Evolutionary conservation across 371 early-diverging fungal genomes (phyloP).

Genomic region (Blyttiomyces sp.): DNA sequence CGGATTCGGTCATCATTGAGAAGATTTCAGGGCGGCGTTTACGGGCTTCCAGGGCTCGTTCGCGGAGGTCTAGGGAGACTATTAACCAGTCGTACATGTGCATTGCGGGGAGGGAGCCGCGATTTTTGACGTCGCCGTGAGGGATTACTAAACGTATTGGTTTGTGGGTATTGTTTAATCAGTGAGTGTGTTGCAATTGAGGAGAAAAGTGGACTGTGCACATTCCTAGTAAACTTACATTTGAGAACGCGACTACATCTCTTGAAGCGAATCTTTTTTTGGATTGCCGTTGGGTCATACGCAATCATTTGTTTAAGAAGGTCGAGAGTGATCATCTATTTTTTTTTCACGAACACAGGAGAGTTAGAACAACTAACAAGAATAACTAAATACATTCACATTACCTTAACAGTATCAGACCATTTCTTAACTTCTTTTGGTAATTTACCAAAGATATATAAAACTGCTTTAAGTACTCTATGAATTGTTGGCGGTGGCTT

Average conservation of each 20-base stretch:
- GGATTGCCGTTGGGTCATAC: conserved; percentile 52
- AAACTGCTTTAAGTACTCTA: conserved; percentile 46
- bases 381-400: neutral
- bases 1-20: neutral
- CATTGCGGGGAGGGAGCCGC: conserved; percentile 44
- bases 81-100: conserved; percentile 51
- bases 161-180: no score
- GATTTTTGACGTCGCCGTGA: conserved; percentile 34
- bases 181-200: no score
- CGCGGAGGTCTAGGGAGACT: conserved; percentile 41
- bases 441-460: conserved; percentile 49
- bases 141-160: neutral
- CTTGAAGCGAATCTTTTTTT: conserved; percentile 48
- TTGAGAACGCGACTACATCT: conserved; percentile 42
- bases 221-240: conserved; percentile 24
- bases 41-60: conserved; percentile 41
- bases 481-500: conserved; percentile 50
- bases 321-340: conserved; percentile 41
- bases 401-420: conserved; percentile 40
- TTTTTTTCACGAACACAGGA: no score
- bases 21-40: conserved; percentile 39
- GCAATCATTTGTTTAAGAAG: conserved; percentile 42
- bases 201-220: neutral
- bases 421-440: conserved; percentile 38
- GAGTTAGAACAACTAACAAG: neutral